phyloP scores from a whole-genome alignment of 2,329 filamentous ascomycete genomes.

The Phialocephala subalpina region DNA sequence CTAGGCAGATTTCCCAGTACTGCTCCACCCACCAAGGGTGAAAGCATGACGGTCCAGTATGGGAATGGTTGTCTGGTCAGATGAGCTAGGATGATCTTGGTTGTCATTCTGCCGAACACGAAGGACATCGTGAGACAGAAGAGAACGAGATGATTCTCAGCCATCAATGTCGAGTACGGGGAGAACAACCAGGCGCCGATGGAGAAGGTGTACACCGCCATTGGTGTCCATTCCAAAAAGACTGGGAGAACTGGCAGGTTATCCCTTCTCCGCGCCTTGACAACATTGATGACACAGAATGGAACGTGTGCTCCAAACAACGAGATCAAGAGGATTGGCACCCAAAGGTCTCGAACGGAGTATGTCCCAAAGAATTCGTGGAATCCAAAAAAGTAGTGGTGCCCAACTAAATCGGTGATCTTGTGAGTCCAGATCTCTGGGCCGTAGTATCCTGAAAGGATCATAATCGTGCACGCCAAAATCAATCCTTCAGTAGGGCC shows the following conservation, averaged over 20 bases:
- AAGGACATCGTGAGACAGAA: constrained; percentile 96
- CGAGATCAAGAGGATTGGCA: constrained; percentile 71
- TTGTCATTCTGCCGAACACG: constrained; percentile 97
- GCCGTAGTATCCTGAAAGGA: constrained; percentile 85
- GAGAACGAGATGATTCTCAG: constrained; percentile 86
- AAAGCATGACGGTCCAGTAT: constrained; percentile 93
- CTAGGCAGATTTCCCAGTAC: constrained; percentile 83
- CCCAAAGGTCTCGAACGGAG: constrained; percentile 89
- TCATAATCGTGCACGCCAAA: constrained; percentile 87
- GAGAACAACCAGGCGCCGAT: constrained; percentile 89
- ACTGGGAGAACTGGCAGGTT: constrained; percentile 81
- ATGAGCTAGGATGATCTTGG: constrained; percentile 98
- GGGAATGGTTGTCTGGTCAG: constrained; percentile 93
- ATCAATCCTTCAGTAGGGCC: constrained; percentile 95
- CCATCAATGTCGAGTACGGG: constrained; percentile 82
- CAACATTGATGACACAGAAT: constrained; percentile 88
- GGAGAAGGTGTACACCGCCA: constrained; percentile 79
- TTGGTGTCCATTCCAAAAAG: constrained; percentile 93
- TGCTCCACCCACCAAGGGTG: constrained; percentile 86
- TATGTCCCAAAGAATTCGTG: constrained; percentile 70
- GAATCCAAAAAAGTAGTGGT: constrained; percentile 59
- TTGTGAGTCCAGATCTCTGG: constrained; percentile 86
- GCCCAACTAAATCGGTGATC: constrained; percentile 73
- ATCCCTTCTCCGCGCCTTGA: constrained; percentile 74
- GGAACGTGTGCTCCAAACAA: constrained; percentile 81